phyloP scores from a whole-genome alignment of 768 basidiomycete genomes.

The Pulveroboletus sp. region DNA sequence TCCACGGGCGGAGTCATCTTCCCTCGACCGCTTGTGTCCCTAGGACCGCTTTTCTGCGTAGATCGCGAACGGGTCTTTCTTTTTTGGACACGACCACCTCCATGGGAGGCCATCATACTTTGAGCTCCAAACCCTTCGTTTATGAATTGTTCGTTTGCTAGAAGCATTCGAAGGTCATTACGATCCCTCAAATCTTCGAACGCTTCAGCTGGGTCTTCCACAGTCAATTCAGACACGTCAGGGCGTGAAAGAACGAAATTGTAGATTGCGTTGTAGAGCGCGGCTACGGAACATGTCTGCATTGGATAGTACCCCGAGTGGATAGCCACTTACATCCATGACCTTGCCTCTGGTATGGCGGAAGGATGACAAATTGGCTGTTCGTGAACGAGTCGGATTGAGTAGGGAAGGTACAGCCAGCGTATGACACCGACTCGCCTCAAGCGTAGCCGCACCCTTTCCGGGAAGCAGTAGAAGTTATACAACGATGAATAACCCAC shows the following conservation, averaged over 20 bases:
- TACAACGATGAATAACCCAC: conserved; percentile 92
- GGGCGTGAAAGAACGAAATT: conserved; percentile 62
- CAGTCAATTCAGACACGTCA: conserved; percentile 84
- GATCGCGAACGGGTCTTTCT: conserved; percentile 38
- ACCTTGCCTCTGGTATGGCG: conserved; percentile 84
- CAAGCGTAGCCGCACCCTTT: conserved; percentile 79
- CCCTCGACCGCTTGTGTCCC: conserved; percentile 36
- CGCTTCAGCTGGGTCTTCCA: conserved; percentile 97
- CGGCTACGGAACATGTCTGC: conserved; percentile 45
- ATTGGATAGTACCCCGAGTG: background rate
- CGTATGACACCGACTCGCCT: conserved; percentile 48
- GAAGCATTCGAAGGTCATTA: conserved; percentile 80
- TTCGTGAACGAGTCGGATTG: background rate
- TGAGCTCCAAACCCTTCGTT: conserved; percentile 59
- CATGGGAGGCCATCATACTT: conserved; percentile 36
- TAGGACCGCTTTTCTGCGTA: conserved; percentile 20
- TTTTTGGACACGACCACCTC: conserved; percentile 42
- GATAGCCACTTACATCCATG: conserved; percentile 72
- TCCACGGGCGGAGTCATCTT: conserved; percentile 77
- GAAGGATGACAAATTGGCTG: conserved; percentile 92
- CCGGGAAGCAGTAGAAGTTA: conserved; percentile 94
- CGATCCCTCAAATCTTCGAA: conserved; percentile 96
- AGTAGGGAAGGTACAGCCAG: background rate
- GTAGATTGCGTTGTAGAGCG: conserved; percentile 85
- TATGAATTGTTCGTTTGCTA: conserved; percentile 61